Base-by-base conservation (phyloP, 768 basidiomycete species). In the Lactarius evosmus region DNA sequence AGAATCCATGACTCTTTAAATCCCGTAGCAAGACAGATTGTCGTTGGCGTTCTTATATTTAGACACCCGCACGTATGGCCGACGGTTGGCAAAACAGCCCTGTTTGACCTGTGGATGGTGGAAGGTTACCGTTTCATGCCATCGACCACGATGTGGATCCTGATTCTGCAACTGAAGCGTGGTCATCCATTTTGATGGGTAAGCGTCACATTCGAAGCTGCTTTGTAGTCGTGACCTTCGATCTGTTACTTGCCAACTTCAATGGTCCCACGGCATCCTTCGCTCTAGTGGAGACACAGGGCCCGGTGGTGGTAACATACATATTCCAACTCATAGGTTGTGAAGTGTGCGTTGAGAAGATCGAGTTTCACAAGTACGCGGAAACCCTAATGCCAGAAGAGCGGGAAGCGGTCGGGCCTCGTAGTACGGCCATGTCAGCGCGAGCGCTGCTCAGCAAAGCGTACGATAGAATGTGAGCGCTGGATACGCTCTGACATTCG, bases 241-340 rank as follows among this genome's bases (percentile, higher is more conserved):
- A 56, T 12, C 5, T 6, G n/a, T n/a, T 9, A 0, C 12, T 33
- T 54, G 7, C 33, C 34, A 25, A 27, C 33, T 33, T 11, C 70
- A 95, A 93, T 4, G 93, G 93, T 33, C 87, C 89, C 2, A 93
- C 84, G 2, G 95, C 97, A 0, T 95, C 93, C 4, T 99, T 99
- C 72, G 97, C 97, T 0, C 78, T 98, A 49, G 93, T 99, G 89
- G 97, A 98, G 73, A 88, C 98, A 38, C 97, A 99, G 77, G 97
- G 97, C 5, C 86, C 93, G 2, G 93, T 96, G 8, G 91, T 99
- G 36, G 95, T 97, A 29, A 98, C 96, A 2, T 98, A 97, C 71
- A 95, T 98, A 4, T 98, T 96, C 74, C 93, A 95, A 71, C 84
- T 96, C 34, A 88, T 96, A 50, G 93, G 95, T 49, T 91, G 93